Conservation (phyloP, 1,139 yeast species). For the Saccharomyces hybrid region DNA sequence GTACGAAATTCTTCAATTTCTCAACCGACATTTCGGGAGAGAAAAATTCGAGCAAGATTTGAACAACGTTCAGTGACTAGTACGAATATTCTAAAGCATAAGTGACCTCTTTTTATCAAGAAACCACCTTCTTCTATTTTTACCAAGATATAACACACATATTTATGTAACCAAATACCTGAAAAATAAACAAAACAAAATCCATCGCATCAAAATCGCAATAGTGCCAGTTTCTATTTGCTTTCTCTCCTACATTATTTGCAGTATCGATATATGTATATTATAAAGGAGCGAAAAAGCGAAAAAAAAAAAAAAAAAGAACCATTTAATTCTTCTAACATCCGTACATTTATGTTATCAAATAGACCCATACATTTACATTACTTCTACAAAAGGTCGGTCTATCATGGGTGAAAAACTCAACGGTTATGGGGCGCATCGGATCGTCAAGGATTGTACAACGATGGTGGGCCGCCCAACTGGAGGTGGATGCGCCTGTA, state of each 20-base stretch:
- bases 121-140: neutral
- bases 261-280: neutral
- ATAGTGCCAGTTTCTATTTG: neutral
- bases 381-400: no score
- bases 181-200: neutral
- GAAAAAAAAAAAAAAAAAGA: neutral
- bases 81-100: neutral
- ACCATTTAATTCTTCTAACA: neutral
- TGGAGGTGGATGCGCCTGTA: neutral
- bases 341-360: neutral
- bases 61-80: neutral
- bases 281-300: neutral
- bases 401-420: no score
- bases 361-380: neutral
- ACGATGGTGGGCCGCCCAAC: neutral
- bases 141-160: neutral
- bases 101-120: neutral
- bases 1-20: slow-evolving; percentile 24
- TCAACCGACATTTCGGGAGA: slow-evolving; percentile 14
- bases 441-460: neutral
- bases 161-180: neutral
- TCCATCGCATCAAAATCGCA: neutral
- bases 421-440: neutral
- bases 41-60: slow-evolving; percentile 2
- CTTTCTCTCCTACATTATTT: neutral